Conservation (phyloP, 2,329 filamentous ascomycete genomes). For the Aspergillus neoniger region DNA sequence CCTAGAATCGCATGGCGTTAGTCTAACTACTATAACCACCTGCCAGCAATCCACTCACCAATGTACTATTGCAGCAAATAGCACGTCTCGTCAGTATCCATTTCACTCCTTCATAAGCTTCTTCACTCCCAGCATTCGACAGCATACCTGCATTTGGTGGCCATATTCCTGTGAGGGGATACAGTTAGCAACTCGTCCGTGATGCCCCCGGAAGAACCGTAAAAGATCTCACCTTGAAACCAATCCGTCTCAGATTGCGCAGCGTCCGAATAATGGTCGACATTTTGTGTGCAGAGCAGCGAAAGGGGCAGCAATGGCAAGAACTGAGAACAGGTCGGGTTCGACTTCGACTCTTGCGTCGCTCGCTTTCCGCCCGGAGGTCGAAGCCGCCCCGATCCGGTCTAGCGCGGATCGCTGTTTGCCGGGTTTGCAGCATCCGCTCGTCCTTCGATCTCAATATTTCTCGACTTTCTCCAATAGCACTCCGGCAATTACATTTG, state of each 20-base stretch:
- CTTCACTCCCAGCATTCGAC: slow-evolving; percentile 10
- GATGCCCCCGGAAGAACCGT: slow-evolving; percentile 15
- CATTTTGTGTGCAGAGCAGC: slow-evolving; percentile 60
- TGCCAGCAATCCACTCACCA: slow-evolving; percentile 31
- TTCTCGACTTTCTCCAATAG: background rate
- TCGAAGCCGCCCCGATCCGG: slow-evolving; percentile 27
- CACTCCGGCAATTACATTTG: no score
- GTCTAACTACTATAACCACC: slow-evolving; percentile 14
- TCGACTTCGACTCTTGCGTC: slow-evolving; percentile 4
- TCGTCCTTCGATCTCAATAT: background rate
- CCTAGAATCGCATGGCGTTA: slow-evolving; percentile 55
- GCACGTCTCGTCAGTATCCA: slow-evolving; percentile 25
- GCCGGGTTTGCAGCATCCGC: slow-evolving; percentile 35
- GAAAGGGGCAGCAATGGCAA: slow-evolving; percentile 2
- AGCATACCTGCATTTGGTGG: slow-evolving; percentile 82
- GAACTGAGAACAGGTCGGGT: slow-evolving; percentile 16
- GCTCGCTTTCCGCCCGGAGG: slow-evolving; percentile 22
- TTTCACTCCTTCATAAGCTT: background rate
- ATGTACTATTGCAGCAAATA: slow-evolving; percentile 40
- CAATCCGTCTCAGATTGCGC: slow-evolving; percentile 82
- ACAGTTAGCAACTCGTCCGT: slow-evolving; percentile 39
- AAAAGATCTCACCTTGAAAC: slow-evolving; percentile 68
- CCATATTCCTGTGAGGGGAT: slow-evolving; percentile 70
- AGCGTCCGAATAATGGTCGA: slow-evolving; percentile 87
- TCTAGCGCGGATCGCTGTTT: slow-evolving; percentile 33